Base-by-base conservation (phyloP, 2,329 filamentous ascomycete genomes). In the Fusarium sp. region DNA sequence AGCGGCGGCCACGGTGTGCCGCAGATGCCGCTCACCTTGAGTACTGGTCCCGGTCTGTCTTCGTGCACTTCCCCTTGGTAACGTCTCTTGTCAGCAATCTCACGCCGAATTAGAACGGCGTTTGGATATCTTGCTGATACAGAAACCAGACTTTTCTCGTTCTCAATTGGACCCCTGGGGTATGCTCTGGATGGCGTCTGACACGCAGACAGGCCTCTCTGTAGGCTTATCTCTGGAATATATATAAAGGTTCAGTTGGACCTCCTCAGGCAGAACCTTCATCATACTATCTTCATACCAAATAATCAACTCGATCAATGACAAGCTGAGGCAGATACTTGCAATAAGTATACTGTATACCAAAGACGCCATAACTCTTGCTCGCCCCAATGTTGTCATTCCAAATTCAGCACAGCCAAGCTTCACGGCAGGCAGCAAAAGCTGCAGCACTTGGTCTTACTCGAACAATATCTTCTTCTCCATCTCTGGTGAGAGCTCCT, bases 351-450 rank as follows among this genome's bases (percentile, higher is more conserved):
- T 26, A 41, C 36, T 24, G 45, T 65, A 48, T 47, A 47, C 22
- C 20, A 48, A 73, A 74, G 61, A 65, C 66, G 44, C 47, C 44
- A 48, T 44, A 22, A 63, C 56, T 55, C 55, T 67, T 68, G 51
- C 39, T n/a, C 53, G 32, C 65, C 42, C 30, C 59, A 48, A 81
- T 81, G 80, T 74, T 80, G 50, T 79, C 80, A 45, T 74, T 75
- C 26, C 75, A 78, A 24, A 65, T 78, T 51, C 77, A 75, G 5
- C 75, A 73, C 55, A 47, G 69, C 28, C 54, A 74, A 48, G 73
- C 74, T 17, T 76, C 78, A 17, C 75, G 76, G 38, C 78, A 79
- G 61, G 73, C 78, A 38, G 75, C 67, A 51, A 79, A 77, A 60
- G 63, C 70, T 59, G 77, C 65, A n/a, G 75, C 63, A 38, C 63